These are phyloP conservation scores for Hanseniaspora singularis DNA, from an alignment of 805 yeast genomes.

Conservation along the genomic window DNA sequence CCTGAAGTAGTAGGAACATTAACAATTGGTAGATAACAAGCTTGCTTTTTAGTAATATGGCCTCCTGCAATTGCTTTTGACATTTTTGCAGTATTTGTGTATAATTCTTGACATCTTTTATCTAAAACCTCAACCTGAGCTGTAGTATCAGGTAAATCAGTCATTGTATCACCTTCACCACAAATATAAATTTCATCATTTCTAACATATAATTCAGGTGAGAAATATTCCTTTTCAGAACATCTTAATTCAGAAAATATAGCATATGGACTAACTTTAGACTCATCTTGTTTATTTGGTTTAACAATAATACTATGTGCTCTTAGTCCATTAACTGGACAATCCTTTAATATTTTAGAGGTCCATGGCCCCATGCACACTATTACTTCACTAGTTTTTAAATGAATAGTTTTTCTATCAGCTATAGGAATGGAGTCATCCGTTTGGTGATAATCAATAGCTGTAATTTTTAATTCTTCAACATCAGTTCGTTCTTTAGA, in stretches of 20 bases:
- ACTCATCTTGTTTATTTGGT: conserved; percentile 36
- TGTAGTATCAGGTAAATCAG: conserved; percentile 84
- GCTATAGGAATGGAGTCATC: conserved; percentile 28
- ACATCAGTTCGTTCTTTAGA: conserved; percentile 3
- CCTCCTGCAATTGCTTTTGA: conserved; percentile 62
- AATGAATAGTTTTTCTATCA: conserved; percentile 32
- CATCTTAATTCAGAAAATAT: conserved; percentile 81
- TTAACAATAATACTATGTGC: conserved; percentile 91
- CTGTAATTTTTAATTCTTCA: conserved; percentile 7
- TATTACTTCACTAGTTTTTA: conserved; percentile 65
- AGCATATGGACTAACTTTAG: conserved; percentile 75
- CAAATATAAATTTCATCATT: conserved; percentile 93
- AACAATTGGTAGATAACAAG: conserved; percentile 88
- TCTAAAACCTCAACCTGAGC: conserved; percentile 83
- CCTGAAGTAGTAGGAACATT: conserved; percentile 89
- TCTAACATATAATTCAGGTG: conserved; percentile 92
- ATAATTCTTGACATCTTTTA: conserved; percentile 79
- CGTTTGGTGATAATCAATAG: conserved; percentile 24
- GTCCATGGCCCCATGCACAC: conserved; percentile 96
- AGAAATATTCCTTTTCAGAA: conserved; percentile 54
- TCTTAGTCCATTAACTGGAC: conserved; percentile 87
- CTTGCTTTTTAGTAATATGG: conserved; percentile 69
- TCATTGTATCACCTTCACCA: conserved; percentile 90
- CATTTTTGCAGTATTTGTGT: conserved; percentile 64
- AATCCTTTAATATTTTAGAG: conserved; percentile 73